Evolutionary conservation across 768 basidiomycete species (phyloP).

Genomic region (Astraeus odoratus): DNA sequence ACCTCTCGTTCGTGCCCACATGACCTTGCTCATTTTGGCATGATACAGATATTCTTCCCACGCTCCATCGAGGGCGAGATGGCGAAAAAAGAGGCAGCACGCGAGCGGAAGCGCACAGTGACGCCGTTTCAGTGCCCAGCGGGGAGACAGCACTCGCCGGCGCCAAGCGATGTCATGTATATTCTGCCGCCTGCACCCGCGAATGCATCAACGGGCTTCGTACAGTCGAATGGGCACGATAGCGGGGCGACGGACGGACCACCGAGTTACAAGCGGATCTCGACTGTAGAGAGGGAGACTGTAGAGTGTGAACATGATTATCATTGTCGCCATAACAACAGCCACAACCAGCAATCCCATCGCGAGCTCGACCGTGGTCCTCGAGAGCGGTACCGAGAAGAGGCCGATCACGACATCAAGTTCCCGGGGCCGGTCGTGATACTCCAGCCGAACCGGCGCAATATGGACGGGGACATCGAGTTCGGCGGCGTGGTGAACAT

Average conservation of each 20-base stretch:
- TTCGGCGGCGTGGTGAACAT: conserved; percentile 17
- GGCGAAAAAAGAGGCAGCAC: conserved; percentile 40
- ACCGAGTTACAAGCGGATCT: conserved; percentile 26
- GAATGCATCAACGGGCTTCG: not conserved
- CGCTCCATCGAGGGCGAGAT: conserved; percentile 68
- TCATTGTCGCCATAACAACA: not conserved
- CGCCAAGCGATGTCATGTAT: not conserved
- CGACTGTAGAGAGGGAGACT: conserved; percentile 8
- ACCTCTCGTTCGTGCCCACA: not conserved
- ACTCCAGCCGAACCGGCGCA: conserved; percentile 23
- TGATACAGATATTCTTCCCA: conserved; percentile 86
- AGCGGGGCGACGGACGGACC: conserved; percentile 15
- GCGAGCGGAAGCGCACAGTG: conserved; percentile 1
- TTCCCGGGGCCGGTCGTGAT: conserved; percentile 1
- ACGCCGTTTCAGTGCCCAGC: not conserved
- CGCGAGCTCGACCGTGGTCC: not conserved
- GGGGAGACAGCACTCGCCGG: conserved; percentile 10
- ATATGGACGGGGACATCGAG: conserved; percentile 15
- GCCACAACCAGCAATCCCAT: not conserved
- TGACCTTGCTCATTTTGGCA: not conserved
- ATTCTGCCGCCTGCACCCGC: not conserved
- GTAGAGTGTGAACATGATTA: not conserved
- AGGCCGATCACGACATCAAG: conserved; percentile 17
- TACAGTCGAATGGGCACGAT: not conserved
- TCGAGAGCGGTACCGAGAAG: not conserved